phyloP scores from a whole-genome alignment of 2,329 filamentous ascomycete species.

The Myriosclerotinia curreyana region DNA sequence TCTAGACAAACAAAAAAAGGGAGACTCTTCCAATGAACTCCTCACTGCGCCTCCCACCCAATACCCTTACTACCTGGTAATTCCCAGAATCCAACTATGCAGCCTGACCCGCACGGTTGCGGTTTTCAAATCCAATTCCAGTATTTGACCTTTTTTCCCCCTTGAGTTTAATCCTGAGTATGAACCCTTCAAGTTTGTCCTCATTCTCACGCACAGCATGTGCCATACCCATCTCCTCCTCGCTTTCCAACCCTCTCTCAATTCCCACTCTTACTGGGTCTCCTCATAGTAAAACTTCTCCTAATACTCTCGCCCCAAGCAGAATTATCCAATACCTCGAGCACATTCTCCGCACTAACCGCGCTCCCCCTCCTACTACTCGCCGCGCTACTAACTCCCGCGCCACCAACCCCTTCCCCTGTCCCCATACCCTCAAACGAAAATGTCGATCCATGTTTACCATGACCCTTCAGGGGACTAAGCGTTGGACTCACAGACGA shows the following conservation, averaged over 20 bases:
- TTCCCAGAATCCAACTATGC: neutral
- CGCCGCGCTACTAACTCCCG: conserved; percentile 35
- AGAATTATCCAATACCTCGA: conserved; percentile 82
- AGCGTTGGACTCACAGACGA: conserved; percentile 27
- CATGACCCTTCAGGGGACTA: conserved; percentile 35
- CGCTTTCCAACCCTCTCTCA: neutral
- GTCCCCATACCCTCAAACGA: conserved; percentile 32
- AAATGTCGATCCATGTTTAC: conserved; percentile 39
- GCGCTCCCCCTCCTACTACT: conserved; percentile 63
- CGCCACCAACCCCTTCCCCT: conserved; percentile 26
- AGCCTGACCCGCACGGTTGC: neutral
- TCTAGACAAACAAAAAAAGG: neutral
- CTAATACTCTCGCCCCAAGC: conserved; percentile 92
- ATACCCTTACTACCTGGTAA: neutral
- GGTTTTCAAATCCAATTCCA: neutral
- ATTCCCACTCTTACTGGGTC: conserved; percentile 36
- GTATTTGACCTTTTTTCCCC: neutral
- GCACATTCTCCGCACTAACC: conserved; percentile 72
- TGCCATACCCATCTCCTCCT: neutral
- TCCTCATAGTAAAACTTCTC: conserved; percentile 72
- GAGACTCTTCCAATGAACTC: neutral
- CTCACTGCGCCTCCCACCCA: neutral
- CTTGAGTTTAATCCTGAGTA: neutral
- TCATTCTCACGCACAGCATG: neutral
- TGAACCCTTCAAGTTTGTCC: neutral